A percentile compares a stretch with the other conserved stretches of the same genome.
phyloP scores from a whole-genome alignment of 106 monocot genomes.

The Allium fistulosum region DNA sequence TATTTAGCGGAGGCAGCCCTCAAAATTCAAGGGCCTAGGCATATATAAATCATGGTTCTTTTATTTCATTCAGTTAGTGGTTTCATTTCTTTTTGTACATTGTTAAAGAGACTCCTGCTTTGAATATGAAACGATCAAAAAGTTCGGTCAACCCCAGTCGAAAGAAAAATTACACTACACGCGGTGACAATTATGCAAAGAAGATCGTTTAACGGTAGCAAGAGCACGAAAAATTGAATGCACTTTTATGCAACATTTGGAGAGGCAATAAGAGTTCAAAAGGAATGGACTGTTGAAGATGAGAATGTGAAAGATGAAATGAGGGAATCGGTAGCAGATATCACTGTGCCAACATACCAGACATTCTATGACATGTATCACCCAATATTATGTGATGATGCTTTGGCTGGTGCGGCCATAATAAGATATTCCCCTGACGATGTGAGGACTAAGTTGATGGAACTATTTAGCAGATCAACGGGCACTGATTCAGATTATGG shows the following conservation, averaged over 20 bases:
- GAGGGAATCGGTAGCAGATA: neutral
- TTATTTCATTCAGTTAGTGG: too few species aligned
- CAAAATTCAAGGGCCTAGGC: too few species aligned
- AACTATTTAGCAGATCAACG: conserved; percentile 6
- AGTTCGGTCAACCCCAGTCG: too few species aligned
- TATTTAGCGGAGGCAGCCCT: too few species aligned
- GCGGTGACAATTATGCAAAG: too few species aligned
- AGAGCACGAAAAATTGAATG: neutral
- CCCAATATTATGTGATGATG: neutral
- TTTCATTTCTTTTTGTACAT: too few species aligned
- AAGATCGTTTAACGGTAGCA: too few species aligned
- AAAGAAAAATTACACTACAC: too few species aligned
- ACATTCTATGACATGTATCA: neutral
- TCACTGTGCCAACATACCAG: conserved; percentile 9
- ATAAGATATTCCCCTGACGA: neutral
- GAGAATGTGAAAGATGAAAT: conserved; percentile 5
- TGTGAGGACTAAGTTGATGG: neutral
- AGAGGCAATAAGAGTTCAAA: neutral
- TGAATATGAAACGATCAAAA: too few species aligned
- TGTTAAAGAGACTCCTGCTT: too few species aligned
- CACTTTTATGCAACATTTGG: neutral
- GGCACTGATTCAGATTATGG: neutral
- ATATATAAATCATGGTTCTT: too few species aligned
- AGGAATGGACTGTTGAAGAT: conserved; percentile 12
- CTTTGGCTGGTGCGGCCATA: neutral